Evolutionary conservation across 306 rosid species (phyloP), one percentile per base, ranked within the genome.

Genomic region (Carpinus fangiana): DNA sequence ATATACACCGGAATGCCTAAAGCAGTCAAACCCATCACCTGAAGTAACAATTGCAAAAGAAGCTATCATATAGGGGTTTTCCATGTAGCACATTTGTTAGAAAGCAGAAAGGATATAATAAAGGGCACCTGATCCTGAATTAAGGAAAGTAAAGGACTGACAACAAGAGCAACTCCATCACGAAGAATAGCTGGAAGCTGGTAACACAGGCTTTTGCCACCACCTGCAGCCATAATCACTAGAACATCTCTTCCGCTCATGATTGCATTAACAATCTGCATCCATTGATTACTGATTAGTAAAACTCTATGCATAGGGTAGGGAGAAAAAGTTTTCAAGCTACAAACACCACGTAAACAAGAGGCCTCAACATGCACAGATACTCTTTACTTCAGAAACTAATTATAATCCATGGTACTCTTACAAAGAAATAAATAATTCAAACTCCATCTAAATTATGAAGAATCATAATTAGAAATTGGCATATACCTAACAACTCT

Each of bases 161-260:
- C 93, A 84, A 94, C 96, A 76, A 94, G 93, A 79, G 92, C 88
- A 82, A 94, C 82, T 77, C 98, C 98, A 81, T 83, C 87, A 61
- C 83, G 89, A 81, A 94, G 92, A 87, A 92, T 83, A 56, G 97
- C 96, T 45, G 98, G 98, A 84, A 94, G 94, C 87, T 94, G 98
- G 79, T 94, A 94, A 82, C 97, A 94, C 57, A 94, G 94, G 82
- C 98, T 94, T 87, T 94, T 94, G 84, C 98, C 98, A 86, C 98
- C 96, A 82, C 98, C 98, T 3, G 98, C 97, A 71, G 98, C 98
- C 98, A 94, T 94, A 83, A 94, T 89, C 77, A 94, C 98, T 79
- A 92, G 72, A 71, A 94, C 97, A 83, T 94, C 92, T 85, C 90
- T 89, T 83, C 96, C 84, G 78, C 93, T 90, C 98, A 94, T 78